Conservation (phyloP, 2,329 filamentous ascomycete species). For the Apiospora sp. region DNA sequence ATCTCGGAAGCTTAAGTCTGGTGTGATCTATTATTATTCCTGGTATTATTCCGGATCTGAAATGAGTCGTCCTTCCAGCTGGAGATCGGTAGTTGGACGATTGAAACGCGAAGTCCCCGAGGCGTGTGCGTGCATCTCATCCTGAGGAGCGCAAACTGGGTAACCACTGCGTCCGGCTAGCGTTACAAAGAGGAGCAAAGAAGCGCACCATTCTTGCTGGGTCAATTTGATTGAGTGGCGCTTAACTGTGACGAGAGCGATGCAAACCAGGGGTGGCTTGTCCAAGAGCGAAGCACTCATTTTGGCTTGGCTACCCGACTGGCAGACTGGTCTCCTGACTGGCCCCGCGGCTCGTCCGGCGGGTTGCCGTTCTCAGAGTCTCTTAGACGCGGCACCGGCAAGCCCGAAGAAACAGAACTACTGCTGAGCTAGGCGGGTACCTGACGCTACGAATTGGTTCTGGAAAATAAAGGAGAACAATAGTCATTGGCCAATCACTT, state of each 20-base stretch:
- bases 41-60: background rate
- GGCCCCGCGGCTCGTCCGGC: slow-evolving; percentile 6
- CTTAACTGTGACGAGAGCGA: slow-evolving; percentile 4
- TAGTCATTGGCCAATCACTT: slow-evolving; percentile 14
- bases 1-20: background rate
- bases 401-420: slow-evolving; percentile 13
- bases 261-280: slow-evolving; percentile 13
- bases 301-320: slow-evolving; percentile 10
- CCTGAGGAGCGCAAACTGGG: background rate
- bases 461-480: slow-evolving; percentile 23
- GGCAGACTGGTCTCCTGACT: background rate
- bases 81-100: background rate
- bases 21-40: background rate
- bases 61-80: background rate
- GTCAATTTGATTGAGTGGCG: slow-evolving; percentile 18
- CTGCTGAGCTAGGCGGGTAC: slow-evolving; percentile 16
- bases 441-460: slow-evolving; percentile 23
- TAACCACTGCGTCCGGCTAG: background rate
- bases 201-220: slow-evolving; percentile 18
- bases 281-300: slow-evolving; percentile 3
- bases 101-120: no score
- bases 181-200: background rate
- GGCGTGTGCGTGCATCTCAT: background rate
- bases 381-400: slow-evolving; percentile 17
- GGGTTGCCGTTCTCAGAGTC: slow-evolving; percentile 15